Conservation (phyloP, 257 asterid species). For the Knoxia roxburghii region DNA sequence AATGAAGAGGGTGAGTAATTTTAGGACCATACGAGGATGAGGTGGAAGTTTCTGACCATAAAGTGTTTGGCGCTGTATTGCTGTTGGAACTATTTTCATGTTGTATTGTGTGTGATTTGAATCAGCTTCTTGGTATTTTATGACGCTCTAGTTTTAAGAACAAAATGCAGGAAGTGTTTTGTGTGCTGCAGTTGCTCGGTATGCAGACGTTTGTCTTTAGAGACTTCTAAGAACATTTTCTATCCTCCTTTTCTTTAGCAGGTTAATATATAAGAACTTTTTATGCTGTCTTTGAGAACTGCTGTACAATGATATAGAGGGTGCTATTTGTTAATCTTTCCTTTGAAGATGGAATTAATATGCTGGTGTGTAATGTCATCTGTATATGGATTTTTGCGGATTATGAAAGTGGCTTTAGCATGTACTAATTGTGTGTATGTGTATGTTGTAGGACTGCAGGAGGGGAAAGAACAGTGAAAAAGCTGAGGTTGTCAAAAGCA, state of each 20-base stretch:
- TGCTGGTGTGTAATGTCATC: background rate
- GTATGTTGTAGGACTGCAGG: conserved; percentile 44
- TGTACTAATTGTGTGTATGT: background rate
- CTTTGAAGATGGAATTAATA: background rate
- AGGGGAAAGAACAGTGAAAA: conserved; percentile 95
- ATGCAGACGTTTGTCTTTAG: too few species aligned
- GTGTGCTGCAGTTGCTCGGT: background rate
- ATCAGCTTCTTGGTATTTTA: background rate
- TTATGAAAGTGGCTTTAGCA: background rate
- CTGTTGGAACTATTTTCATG: background rate
- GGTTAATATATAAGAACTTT: background rate
- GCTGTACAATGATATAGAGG: background rate
- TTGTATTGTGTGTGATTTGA: background rate
- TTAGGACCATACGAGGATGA: background rate
- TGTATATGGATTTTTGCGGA: background rate
- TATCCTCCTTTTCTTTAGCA: background rate
- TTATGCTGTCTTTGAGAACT: background rate
- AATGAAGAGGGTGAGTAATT: too few species aligned
- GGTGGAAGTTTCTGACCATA: background rate
- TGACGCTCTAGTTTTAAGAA: background rate
- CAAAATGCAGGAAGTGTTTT: too few species aligned
- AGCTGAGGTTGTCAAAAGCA: conserved; percentile 83
- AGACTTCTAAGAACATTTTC: background rate
- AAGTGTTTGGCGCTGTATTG: too few species aligned
- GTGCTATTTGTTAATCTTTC: background rate